phyloP scores from a whole-genome alignment of 2,329 filamentous ascomycete species.

The Colletotrichum liaoningense region DNA sequence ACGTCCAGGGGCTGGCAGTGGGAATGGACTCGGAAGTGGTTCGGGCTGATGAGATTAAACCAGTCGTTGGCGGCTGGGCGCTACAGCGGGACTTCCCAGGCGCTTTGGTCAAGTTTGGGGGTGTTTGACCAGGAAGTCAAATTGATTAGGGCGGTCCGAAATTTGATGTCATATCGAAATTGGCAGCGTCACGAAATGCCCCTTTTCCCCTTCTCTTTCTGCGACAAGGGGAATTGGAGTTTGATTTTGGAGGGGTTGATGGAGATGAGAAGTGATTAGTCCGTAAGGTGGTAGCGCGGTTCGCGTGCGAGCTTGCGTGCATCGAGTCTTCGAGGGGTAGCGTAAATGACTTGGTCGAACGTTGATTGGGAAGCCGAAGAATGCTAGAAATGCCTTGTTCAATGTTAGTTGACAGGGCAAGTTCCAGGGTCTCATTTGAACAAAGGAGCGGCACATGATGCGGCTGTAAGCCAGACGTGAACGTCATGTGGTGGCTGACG shows the following conservation, averaged over 20 bases:
- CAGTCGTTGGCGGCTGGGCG: constrained; percentile 26
- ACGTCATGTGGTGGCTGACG: constrained; percentile 33
- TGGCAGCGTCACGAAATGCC: constrained; percentile 23
- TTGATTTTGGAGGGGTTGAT: constrained; percentile 17
- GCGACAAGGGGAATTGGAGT: background rate
- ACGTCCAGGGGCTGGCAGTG: background rate
- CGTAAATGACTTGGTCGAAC: background rate
- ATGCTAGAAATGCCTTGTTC: background rate
- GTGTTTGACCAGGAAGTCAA: constrained; percentile 35
- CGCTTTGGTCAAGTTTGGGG: constrained; percentile 32
- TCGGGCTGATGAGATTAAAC: constrained; percentile 27
- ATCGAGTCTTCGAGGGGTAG: background rate
- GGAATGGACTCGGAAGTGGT: constrained; percentile 23
- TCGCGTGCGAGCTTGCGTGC: background rate
- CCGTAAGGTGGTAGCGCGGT: background rate
- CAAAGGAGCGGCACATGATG: constrained; percentile 32
- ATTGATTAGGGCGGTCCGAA: constrained; percentile 34
- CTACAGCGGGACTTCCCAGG: constrained; percentile 27
- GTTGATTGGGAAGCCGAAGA: background rate
- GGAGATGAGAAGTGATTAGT: constrained; percentile 20
- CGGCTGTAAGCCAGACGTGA: constrained; percentile 21
- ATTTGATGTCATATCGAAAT: constrained; percentile 34
- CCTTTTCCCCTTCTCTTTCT: constrained; percentile 4
- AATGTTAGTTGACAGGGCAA: background rate
- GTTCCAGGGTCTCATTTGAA: constrained; percentile 24